These are phyloP conservation scores for Leishmania aethiopica DNA, from an alignment of 208 protist genomes.

Conservation along the genomic window DNA sequence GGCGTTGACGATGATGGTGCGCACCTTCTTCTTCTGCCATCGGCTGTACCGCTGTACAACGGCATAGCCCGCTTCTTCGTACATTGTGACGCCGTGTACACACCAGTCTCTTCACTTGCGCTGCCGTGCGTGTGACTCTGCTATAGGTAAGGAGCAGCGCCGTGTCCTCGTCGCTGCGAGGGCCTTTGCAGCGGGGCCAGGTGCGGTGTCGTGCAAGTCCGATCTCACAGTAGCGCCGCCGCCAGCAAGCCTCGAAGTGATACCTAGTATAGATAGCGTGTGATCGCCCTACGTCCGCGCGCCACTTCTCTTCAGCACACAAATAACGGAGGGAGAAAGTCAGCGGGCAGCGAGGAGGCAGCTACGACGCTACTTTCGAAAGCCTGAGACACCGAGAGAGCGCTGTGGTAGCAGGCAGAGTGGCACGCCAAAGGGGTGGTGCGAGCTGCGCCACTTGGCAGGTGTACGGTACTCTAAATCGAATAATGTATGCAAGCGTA, in stretches of 20 bases:
- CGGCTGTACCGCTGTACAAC: constrained; percentile 74
- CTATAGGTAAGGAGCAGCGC: not conserved
- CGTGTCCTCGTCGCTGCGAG: not conserved
- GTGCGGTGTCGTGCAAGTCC: not conserved
- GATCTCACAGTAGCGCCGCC: not conserved
- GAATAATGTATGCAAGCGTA: not conserved
- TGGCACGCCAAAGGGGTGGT: too few relatives aligned
- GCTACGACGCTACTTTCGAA: not conserved
- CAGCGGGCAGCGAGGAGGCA: not conserved
- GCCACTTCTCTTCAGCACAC: not conserved
- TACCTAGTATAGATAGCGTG: not conserved
- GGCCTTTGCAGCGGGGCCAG: not conserved
- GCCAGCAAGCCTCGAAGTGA: not conserved
- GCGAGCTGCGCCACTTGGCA: not conserved
- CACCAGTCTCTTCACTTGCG: not conserved
- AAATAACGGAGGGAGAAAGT: not conserved
- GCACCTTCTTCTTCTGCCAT: constrained; percentile 90
- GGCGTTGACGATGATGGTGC: constrained; percentile 82
- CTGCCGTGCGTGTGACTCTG: not conserved
- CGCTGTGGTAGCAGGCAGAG: not conserved
- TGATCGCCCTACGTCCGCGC: not conserved
- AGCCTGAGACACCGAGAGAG: not conserved
- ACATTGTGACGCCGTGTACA: not conserved
- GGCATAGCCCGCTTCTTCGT: constrained; percentile 45
- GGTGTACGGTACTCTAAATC: not conserved